A percentile compares a stretch with the other conserved stretches of the same genome.
phyloP scores from a whole-genome alignment of 2,329 filamentous ascomycete species.

The Pseudopithomyces maydicus region DNA sequence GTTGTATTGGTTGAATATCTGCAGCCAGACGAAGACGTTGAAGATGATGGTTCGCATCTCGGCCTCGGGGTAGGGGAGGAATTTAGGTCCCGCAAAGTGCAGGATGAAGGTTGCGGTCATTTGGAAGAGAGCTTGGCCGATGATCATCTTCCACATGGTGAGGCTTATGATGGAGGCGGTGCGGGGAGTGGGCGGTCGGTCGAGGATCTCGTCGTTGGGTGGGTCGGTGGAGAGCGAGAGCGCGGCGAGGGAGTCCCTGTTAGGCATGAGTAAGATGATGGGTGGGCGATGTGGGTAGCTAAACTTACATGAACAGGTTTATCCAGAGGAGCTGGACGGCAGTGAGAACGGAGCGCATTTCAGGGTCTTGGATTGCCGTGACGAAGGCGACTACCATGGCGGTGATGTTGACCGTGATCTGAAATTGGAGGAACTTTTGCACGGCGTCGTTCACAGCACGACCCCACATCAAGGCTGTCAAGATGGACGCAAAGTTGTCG shows the following conservation, averaged over 20 bases:
- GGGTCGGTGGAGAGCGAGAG: constrained; percentile 96
- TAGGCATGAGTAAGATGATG: constrained; percentile 1
- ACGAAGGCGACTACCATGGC: constrained; percentile 69
- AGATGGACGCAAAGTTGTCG: constrained; percentile 80
- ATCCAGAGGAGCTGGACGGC: constrained; percentile 72
- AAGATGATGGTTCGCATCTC: constrained; percentile 66
- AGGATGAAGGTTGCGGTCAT: constrained; percentile 61
- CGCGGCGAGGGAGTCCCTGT: constrained; percentile 80
- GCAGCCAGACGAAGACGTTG: constrained; percentile 73
- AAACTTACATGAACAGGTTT: constrained; percentile 65
- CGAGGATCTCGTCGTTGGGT: constrained; percentile 94
- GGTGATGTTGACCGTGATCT: constrained; percentile 74
- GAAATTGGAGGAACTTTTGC: constrained; percentile 54
- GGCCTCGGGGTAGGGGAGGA: constrained; percentile 56
- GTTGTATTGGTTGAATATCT: constrained; percentile 72
- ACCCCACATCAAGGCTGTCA: constrained; percentile 79
- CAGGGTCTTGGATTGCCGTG: constrained; percentile 62
- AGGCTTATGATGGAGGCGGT: constrained; percentile 77
- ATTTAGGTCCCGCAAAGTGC: constrained; percentile 63
- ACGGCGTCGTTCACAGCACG: constrained; percentile 42
- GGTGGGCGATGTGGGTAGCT: no score
- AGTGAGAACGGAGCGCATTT: constrained; percentile 65
- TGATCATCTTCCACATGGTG: constrained; percentile 69
- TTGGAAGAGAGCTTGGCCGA: constrained; percentile 65
- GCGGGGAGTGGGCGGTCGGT: constrained; percentile 81